A percentile compares a stretch with the other conserved stretches of the same genome.
These are phyloP conservation scores for Cymbopogon citratus DNA, from an alignment of 176 grass and related monocot species.

Conservation along the genomic window DNA sequence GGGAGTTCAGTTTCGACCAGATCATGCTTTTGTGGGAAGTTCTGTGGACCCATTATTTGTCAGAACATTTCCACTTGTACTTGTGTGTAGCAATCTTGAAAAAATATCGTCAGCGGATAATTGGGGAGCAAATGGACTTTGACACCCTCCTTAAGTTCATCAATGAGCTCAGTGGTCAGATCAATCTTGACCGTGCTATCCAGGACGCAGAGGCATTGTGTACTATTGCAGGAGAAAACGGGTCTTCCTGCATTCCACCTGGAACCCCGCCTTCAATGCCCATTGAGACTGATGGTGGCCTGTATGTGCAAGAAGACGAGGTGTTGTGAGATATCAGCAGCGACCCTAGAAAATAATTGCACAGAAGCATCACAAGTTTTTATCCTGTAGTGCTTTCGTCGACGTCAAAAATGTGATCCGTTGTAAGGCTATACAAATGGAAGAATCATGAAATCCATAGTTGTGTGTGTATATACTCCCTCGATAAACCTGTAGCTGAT, in stretches of 20 bases:
- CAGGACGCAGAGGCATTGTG: conserved; percentile 84
- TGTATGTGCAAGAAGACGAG: conserved; percentile 77
- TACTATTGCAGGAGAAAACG: conserved; percentile 50
- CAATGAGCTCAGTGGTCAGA: conserved; percentile 82
- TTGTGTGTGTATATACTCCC: conserved; percentile 22
- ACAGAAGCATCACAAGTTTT: not conserved
- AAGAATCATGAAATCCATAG: not conserved
- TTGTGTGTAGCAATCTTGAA: conserved; percentile 84
- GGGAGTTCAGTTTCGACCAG: conserved; percentile 78
- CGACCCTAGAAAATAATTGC: conserved; percentile 6
- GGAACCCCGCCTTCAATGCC: conserved; percentile 89
- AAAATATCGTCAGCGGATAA: conserved; percentile 60
- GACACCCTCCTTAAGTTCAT: conserved; percentile 98
- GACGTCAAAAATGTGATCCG: not conserved
- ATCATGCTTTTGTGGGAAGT: conserved; percentile 93
- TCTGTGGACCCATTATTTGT: conserved; percentile 79
- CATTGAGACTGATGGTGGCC: conserved; percentile 59
- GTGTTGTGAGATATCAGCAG: conserved; percentile 41
- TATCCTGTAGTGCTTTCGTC: not conserved
- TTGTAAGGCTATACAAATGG: conserved; percentile 9
- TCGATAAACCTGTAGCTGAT: not conserved
- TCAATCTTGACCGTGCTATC: conserved; percentile 68
- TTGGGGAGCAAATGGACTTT: conserved; percentile 92
- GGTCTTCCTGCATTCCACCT: conserved; percentile 71
- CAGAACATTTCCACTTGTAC: conserved; percentile 98